Evolutionary conservation across 2,329 filamentous ascomycete genomes (phyloP).

Genomic region (Paecilomyces fulvus): DNA sequence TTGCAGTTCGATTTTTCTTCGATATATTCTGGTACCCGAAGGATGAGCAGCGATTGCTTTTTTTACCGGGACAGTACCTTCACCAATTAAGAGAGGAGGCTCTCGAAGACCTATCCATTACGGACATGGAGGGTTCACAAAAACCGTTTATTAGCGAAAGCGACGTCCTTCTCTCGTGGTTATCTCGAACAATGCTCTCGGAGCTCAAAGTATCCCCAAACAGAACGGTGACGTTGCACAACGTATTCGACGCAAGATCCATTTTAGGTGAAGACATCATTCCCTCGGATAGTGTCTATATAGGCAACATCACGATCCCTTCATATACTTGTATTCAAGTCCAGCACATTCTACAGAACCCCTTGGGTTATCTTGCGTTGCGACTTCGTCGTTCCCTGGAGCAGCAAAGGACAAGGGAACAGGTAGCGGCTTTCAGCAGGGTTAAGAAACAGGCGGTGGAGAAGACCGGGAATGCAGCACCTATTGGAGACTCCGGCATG

Average conservation of each 20-base stretch:
- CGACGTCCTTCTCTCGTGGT: constrained; percentile 40
- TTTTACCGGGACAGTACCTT: constrained; percentile 28
- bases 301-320: no score
- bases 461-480: constrained; percentile 14
- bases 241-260: not conserved
- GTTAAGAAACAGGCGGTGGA: constrained; percentile 3
- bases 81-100: constrained; percentile 16
- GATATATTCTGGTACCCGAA: constrained; percentile 23
- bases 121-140: constrained; percentile 1
- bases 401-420: constrained; percentile 10
- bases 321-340: constrained; percentile 1
- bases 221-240: not conserved
- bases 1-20: constrained; percentile 27
- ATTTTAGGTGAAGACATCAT: not conserved
- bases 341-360: constrained; percentile 4
- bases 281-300: no score
- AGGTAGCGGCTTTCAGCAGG: constrained; percentile 10
- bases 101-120: constrained; percentile 5
- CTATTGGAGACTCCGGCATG: constrained; percentile 24
- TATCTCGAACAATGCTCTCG: constrained; percentile 20
- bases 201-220: constrained; percentile 16
- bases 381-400: constrained; percentile 9
- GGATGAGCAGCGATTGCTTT: constrained; percentile 34
- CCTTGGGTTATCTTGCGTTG: constrained; percentile 7
- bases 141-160: constrained; percentile 39